Evolutionary conservation across 129 eudicot species (phyloP).

Genomic region (Rutidosis leptorrhynchoides): DNA sequence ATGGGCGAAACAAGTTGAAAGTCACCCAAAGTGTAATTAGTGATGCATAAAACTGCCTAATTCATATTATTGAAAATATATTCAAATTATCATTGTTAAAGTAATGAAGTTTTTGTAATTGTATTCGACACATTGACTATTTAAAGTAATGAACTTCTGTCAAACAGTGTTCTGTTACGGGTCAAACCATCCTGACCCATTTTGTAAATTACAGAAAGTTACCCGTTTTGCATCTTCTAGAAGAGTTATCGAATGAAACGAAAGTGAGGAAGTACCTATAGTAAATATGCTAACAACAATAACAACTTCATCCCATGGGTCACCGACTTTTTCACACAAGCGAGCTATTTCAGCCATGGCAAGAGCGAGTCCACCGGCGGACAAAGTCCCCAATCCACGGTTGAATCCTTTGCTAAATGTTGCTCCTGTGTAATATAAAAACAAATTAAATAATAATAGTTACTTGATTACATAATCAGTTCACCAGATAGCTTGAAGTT

Average conservation of each 20-base stretch:
- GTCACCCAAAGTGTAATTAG: constrained; percentile 6
- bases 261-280: constrained; percentile 37
- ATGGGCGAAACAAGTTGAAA: neutral
- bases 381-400: constrained; percentile 62
- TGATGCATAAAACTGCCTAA: constrained; percentile 8
- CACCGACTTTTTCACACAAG: constrained; percentile 41
- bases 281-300: constrained; percentile 51
- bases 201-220: neutral
- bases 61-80: neutral
- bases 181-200: neutral
- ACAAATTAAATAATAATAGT: neutral
- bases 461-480: neutral
- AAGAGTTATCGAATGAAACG: neutral
- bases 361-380: constrained; percentile 71
- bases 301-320: constrained; percentile 47
- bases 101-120: neutral
- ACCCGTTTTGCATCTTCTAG: neutral
- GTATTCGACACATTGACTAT: neutral
- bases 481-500: neutral
- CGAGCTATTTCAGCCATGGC: constrained; percentile 55
- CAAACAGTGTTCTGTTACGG: neutral
- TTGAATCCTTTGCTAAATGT: constrained; percentile 72
- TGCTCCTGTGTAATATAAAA: constrained; percentile 43
- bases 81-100: neutral
- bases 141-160: neutral